Base-by-base conservation (phyloP, 2,329 filamentous ascomycete species). In the Harringtonia lauricola region DNA sequence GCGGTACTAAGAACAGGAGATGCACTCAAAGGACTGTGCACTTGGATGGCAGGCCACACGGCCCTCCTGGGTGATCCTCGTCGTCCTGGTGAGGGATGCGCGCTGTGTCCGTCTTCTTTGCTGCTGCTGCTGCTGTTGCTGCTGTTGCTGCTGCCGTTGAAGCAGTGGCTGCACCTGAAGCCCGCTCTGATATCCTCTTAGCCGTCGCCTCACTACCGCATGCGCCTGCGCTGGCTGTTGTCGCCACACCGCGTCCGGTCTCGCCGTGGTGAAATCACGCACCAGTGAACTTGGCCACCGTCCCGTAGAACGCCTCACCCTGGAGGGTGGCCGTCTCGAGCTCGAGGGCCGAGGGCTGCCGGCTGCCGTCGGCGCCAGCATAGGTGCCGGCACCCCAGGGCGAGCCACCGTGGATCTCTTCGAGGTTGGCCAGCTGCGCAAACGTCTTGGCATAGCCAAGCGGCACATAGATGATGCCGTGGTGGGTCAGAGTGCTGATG, bases 311-410 rank as follows among this genome's bases (percentile, higher is more conserved):
- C 43, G 67, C 59, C 72, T 87, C 81, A 64, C 92, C 92, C 70
- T 98, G 92, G 54, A 75, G 74, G 49, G 71, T 74, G 47, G 92
- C 92, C 49, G 96, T 60, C 63, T 84, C 72, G 49, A 94, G 68
- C 72, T 98, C 92, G 54, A 78, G 72, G 9, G 68, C 60, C 15
- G 72, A 68, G 40, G 92, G 92, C 72, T 90, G 81, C 58, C 92
- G 83, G 47, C 83, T 86, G 55, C 92, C 92, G 56, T 95, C 87
- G 47, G 60, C 71, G 49, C 61, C 79, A 50, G 89, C 72, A 56
- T 95, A 94, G 52, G 90, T 95, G 59, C 92, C 92, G 29, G 90
- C 89, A 57, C 90, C 92, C 92, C 92, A 98, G 33, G 92, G 74
- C 48, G 75, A 79, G 49, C 92, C 92, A 58, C 92, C 92, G 61